Conservation (phyloP, 202 grass and related monocot genomes). For the Tripidium arundinaceum region DNA sequence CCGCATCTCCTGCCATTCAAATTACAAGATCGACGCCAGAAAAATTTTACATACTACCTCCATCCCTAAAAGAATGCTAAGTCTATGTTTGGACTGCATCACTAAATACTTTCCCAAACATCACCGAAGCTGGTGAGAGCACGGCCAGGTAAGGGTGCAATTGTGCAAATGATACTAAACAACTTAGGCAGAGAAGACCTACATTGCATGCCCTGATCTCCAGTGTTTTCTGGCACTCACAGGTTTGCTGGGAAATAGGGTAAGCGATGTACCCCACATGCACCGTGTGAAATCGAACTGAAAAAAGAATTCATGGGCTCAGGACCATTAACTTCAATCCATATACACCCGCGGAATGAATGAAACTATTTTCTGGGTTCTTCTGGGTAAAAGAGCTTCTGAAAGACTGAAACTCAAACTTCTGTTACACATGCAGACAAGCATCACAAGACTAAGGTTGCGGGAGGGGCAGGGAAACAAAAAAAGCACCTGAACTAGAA, state of each 20-base stretch:
- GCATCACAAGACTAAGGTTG: neutral
- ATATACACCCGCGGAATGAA: neutral
- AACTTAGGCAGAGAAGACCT: neutral
- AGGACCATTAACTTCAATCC: neutral
- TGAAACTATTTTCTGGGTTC: neutral
- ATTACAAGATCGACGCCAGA: no score
- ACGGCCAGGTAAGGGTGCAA: neutral
- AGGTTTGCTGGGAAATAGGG: neutral
- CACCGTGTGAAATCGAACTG: neutral
- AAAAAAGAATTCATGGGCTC: neutral
- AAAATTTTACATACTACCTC: no score
- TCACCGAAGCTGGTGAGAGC: no score
- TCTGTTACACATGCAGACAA: neutral
- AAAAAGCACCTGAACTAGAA: slow-evolving; percentile 1
- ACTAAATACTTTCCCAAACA: neutral
- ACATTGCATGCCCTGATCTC: no score
- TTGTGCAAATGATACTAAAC: neutral
- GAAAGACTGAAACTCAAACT: no score
- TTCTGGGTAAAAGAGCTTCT: neutral
- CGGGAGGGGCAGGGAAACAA: neutral
- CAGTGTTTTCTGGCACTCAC: neutral
- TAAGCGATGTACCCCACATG: neutral
- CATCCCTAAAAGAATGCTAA: no score
- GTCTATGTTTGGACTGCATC: no score
- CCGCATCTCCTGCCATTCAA: no score